Base-by-base conservation (phyloP, 1,284 basidiomycete genomes). In the Rhodofomes roseus region DNA sequence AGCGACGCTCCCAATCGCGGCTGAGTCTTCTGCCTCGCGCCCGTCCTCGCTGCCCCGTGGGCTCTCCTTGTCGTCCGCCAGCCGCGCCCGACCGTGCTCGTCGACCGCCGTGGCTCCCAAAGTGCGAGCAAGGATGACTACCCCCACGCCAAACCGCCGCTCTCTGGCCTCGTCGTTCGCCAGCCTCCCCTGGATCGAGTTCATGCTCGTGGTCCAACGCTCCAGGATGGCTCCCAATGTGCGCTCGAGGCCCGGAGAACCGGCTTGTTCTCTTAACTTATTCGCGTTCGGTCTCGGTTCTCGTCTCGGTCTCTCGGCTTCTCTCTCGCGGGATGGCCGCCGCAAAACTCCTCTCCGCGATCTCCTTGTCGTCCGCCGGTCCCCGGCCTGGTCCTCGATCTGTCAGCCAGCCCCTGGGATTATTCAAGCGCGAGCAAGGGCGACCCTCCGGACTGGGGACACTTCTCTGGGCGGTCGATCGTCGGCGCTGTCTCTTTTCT, bases 51-150 rank as follows among this genome's bases (percentile, higher is more conserved):
- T 31, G 29, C 27, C 50, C 29, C 50, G 34, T 31, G 27, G 50
- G 50, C 50, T 22, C 50, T 36, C 50, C 50, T 51, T 51, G 50
- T 51, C 50, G 50, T 51, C 50, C 50, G 50, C 50, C 50, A 36
- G 50, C 34, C 50, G n/a, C n/a, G 50, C 22, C 29, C 16, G 4
- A 6, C 2, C 18, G 20, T 51, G 23, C 12, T 14, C 25, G 16
- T 48, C 23, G 44, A 27, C 44, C 20, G 1, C 8, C 18, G 25
- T 18, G n/a, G 31, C 31, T 52, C 50, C n/a, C 31, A 34, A 52
- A 5, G 50, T 16, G 50, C 50, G 50, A 52, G 50, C 50, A 52
- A 52, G 50, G 50, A 52, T 36, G 50, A 52, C 34, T 7, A 34
- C 11, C 50, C n/a, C 50, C 50, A 36, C 22, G 23, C 20, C 50